These are phyloP conservation scores for Penstemon newberryi DNA, from an alignment of 257 asterid genomes.

Conservation along the genomic window DNA sequence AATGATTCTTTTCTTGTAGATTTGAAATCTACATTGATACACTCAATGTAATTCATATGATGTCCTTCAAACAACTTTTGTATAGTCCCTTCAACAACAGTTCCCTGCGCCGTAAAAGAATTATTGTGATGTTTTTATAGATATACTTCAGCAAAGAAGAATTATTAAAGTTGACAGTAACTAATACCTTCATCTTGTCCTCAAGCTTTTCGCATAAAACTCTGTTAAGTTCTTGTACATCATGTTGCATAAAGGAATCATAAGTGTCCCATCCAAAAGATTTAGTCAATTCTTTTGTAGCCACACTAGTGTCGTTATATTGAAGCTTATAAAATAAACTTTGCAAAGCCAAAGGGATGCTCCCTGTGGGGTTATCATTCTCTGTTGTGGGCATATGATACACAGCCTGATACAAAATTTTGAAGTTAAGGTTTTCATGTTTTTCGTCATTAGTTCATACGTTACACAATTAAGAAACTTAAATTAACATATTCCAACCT, in stretches of 20 bases:
- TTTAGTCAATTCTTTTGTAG: slow-evolving; percentile 94
- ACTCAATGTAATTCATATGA: slow-evolving; percentile 91
- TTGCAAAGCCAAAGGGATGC: slow-evolving; percentile 96
- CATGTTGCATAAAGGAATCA: slow-evolving; percentile 98
- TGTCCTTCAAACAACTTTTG: slow-evolving; percentile 98
- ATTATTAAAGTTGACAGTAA: background rate
- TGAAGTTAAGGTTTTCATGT: slow-evolving; percentile 32
- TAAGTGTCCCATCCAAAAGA: slow-evolving; percentile 99
- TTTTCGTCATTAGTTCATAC: slow-evolving; percentile 17
- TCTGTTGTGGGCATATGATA: slow-evolving; percentile 99
- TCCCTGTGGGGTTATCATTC: slow-evolving; percentile 98
- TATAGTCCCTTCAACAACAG: slow-evolving; percentile 98
- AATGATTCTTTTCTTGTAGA: slow-evolving; percentile 96
- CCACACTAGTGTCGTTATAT: slow-evolving; percentile 87
- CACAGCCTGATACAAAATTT: slow-evolving; percentile 69
- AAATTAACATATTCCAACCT: slow-evolving; percentile 49
- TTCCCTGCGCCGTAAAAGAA: slow-evolving; percentile 66
- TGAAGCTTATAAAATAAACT: slow-evolving; percentile 98
- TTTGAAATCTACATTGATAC: slow-evolving; percentile 93
- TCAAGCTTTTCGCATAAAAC: slow-evolving; percentile 95
- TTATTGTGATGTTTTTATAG: slow-evolving; percentile 19
- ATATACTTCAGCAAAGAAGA: slow-evolving; percentile 20
- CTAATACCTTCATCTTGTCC: slow-evolving; percentile 93
- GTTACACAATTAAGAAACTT: slow-evolving; percentile 23
- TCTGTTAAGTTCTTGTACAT: slow-evolving; percentile 95